Conservation (phyloP, 2,329 filamentous ascomycete species). For the Penicillium corylophilum region DNA sequence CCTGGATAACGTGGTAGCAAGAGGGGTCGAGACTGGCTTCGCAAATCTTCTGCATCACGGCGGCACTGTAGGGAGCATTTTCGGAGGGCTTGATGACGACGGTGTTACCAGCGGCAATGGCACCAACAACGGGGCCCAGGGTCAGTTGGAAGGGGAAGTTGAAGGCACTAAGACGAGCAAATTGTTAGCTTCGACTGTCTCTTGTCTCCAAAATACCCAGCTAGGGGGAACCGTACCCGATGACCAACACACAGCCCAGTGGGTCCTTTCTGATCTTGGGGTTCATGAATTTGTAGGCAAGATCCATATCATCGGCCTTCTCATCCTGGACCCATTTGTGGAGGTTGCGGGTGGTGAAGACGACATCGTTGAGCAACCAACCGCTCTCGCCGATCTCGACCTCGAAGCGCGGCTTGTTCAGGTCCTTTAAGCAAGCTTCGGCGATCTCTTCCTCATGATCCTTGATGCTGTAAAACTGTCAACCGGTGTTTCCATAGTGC, state of each 20-base stretch:
- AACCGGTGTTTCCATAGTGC: conserved; percentile 3
- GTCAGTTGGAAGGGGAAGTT: conserved; percentile 89
- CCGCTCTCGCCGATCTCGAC: conserved; percentile 70
- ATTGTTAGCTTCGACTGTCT: neutral
- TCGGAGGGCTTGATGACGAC: conserved; percentile 90
- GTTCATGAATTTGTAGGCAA: conserved; percentile 67
- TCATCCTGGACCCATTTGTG: conserved; percentile 83
- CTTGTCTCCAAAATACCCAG: neutral
- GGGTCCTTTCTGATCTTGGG: conserved; percentile 85
- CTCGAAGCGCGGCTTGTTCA: conserved; percentile 77
- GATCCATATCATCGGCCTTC: conserved; percentile 65
- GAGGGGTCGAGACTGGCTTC: conserved; percentile 72
- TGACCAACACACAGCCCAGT: conserved; percentile 76
- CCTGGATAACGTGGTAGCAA: conserved; percentile 77
- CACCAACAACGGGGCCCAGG: conserved; percentile 76
- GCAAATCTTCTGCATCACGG: conserved; percentile 76
- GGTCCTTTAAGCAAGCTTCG: conserved; percentile 73
- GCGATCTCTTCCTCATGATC: conserved; percentile 72
- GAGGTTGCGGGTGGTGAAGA: conserved; percentile 75
- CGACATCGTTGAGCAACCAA: conserved; percentile 77
- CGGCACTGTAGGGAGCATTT: conserved; percentile 70
- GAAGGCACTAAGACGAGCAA: conserved; percentile 60
- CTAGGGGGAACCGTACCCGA: conserved; percentile 57
- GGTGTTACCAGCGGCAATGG: conserved; percentile 89
- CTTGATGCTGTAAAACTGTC: conserved; percentile 52